Base-by-base conservation (phyloP, 257 asterid genomes). In the Verbascum thapsus region DNA sequence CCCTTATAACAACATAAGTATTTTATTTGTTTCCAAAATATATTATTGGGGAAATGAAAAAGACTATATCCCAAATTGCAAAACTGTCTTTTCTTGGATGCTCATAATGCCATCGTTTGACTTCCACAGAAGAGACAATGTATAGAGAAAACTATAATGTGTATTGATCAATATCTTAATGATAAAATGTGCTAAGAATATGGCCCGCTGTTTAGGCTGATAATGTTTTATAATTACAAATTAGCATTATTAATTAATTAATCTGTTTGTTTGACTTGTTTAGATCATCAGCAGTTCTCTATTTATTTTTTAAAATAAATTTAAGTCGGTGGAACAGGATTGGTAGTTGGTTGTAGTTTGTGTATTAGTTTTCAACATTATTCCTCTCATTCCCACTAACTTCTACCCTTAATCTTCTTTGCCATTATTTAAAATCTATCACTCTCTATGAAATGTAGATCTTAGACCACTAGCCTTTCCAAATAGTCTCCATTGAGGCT, bases 61-160 rank as follows among this genome's bases (percentile, higher is more conserved):
- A 26, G 32, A 26, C 32, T 5, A 26, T 5, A 26, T 26, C 5
- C 32, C 32, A 5, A 20, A 6, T 12, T 13, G n/a, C 32, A 6
- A 20, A 53, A 10, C 23, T 26, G 4, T 10, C 37, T 10, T n/a
- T 13, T 26, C 61, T 45, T 54, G 68, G 57, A 71, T 58, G 43
- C 43, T 47, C 55, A 53, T 68, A 63, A 32, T 37, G 63, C 64
- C 23, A 50, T 13, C 54, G 48, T 63, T 70, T 73, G 79, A 71
- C 74, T 53, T 57, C 54, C 64, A 55, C 18, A 62, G 23, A 26
- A 30, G 10, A 61, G 43, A 51, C 20, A 72, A n/a, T 26, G 32
- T 26, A 26, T 26, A 26, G 32, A 26, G 32, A 35, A 51, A 9
- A 35, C 16, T 41, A 56, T 57, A 19, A 5, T 12, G 53, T 43